Evolutionary conservation across 192 early-diverging fungal genomes (phyloP), one percentile per base, ranked within the genome.

Genomic region (Linderina pennispora): DNA sequence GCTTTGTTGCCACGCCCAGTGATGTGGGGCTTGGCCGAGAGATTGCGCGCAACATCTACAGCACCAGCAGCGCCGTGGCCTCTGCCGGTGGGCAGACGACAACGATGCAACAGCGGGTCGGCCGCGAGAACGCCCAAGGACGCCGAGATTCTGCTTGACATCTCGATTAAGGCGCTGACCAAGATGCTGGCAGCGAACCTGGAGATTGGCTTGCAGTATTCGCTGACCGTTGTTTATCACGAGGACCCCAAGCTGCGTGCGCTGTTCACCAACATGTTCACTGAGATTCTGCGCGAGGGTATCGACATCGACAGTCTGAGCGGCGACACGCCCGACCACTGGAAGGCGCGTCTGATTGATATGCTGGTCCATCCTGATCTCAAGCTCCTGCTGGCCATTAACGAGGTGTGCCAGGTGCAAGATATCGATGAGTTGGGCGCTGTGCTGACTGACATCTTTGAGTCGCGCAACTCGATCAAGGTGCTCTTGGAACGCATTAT

Each of bases 131-230:
- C 36, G 55, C 62, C 32, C 62, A n/a, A 65, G 37, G 63, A 61
- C 23, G 68, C 68, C 20, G 68, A 72, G 38, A 42, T 65, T 21
- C 49, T 72, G 51, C 62, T 72, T 1, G 61, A 65, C 46, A 65
- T 72, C 19, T 23, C 68, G 4, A 91, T 97, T 61, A 77, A 86
- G 36, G 88, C 88, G 1, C 71, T 98, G 35, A 89, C 90, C 16
- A 89, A 94, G 54, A 79, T 98, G 55, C 63, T 98, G 17, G 81
- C 86, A 8, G 86, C 89, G 4, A 98, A 98, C 63, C 79, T 97
- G 38, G 94, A 96, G 57, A 81, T 90, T 36, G 94, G 90, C 19
- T 67, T 98, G 45, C 83, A 89, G 66, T 90, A 84, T 62, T 92
- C 90, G 35, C 60, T 98, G 18, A 78, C 88, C 0, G 86, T 92